Percentiles rank a stretch among this genome's conserved stretches.
Evolutionary conservation across 83 land plant genomes (phyloP).

Genomic region (Picea abies): DNA sequence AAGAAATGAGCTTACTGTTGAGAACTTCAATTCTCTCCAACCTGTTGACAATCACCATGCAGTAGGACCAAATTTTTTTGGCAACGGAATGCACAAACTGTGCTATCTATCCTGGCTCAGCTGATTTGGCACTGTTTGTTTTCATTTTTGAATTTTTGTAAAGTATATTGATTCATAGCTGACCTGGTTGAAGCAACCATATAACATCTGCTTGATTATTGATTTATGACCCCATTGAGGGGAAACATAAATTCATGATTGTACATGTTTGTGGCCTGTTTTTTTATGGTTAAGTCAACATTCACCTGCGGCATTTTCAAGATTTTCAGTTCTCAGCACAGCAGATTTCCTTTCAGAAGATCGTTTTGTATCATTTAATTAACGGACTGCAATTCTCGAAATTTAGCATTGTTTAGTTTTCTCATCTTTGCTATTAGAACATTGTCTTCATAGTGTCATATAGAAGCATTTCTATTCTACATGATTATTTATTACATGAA

Average conservation of each 20-base stretch:
- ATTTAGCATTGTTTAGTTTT: background rate
- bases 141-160: background rate
- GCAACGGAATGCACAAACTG: conserved; percentile 2
- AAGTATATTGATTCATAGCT: conserved; percentile 4
- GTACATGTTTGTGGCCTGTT: background rate
- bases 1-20: background rate
- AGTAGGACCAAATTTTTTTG: background rate
- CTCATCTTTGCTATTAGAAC: too few species aligned
- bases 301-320: background rate
- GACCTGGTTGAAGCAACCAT: conserved; percentile 8
- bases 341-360: background rate
- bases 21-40: background rate
- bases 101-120: background rate
- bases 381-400: background rate
- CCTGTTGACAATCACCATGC: background rate
- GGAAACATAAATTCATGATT: conserved; percentile 2
- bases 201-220: background rate
- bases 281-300: background rate
- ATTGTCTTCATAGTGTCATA: too few species aligned
- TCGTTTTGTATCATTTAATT: background rate
- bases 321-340: background rate
- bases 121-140: conserved; percentile 5
- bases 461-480: too few species aligned
- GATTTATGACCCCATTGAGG: background rate
- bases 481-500: too few species aligned